A percentile compares a stretch with the other conserved stretches of the same genome.
These are phyloP conservation scores for Lepidium africanum DNA, from an alignment of 345 rosid genomes.

Conservation along the genomic window DNA sequence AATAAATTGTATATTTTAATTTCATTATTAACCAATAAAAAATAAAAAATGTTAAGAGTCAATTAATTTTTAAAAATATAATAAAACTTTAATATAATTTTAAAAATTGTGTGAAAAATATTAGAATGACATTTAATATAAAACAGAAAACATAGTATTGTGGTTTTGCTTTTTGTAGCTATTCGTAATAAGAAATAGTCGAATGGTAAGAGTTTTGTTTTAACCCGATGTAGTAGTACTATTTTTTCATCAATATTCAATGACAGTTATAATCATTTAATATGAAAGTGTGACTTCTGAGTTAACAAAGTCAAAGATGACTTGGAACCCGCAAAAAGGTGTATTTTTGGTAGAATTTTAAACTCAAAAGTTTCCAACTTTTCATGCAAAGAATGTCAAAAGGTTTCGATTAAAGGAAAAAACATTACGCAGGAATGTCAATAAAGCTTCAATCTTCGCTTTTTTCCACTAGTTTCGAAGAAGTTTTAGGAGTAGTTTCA, in stretches of 20 bases:
- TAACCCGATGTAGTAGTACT: neutral
- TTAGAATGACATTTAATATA: no score
- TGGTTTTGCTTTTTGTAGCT: neutral
- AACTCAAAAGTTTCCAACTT: neutral
- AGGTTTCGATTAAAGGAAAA: neutral
- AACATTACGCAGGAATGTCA: constrained; percentile 10
- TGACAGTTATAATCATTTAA: neutral
- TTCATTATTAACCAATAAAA: no score
- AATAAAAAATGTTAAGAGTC: no score
- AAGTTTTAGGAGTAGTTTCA: neutral
- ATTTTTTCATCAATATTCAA: neutral
- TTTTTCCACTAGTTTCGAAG: neutral
- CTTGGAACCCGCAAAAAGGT: constrained; percentile 12
- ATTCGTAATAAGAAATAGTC: neutral
- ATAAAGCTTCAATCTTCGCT: neutral
- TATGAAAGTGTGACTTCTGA: neutral
- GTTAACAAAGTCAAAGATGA: neutral
- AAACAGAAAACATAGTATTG: neutral
- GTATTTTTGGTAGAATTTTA: neutral
- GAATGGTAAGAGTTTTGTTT: neutral
- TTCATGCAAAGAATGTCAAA: constrained; percentile 16
- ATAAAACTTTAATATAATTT: no score
- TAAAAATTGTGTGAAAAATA: no score
- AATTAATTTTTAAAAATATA: no score
- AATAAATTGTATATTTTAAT: no score